Conservation (phyloP, 2,329 filamentous ascomycete genomes). For the Plenodomus biglobosus region DNA sequence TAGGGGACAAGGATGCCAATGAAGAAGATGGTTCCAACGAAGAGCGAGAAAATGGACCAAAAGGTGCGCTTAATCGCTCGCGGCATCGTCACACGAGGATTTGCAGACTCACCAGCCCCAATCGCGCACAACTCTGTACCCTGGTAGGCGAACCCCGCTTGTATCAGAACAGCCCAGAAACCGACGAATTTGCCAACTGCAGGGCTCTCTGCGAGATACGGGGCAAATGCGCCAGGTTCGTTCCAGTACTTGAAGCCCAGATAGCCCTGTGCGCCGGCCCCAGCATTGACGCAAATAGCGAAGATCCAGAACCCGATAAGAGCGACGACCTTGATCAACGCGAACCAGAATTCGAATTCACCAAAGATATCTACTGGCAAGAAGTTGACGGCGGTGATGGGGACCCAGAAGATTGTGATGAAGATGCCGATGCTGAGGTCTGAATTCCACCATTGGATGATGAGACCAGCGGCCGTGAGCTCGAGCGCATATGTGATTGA, state of each 20-base stretch:
- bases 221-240: slow-evolving; percentile 67
- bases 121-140: slow-evolving; percentile 77
- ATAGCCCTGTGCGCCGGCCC: slow-evolving; percentile 66
- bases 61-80: slow-evolving; percentile 73
- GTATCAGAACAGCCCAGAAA: slow-evolving; percentile 69
- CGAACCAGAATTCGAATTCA: slow-evolving; percentile 78
- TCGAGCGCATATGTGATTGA: slow-evolving; percentile 72
- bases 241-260: slow-evolving; percentile 74
- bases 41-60: slow-evolving; percentile 72
- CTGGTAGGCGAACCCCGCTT: slow-evolving; percentile 70
- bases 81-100: slow-evolving; percentile 72
- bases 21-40: slow-evolving; percentile 63
- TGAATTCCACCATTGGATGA: slow-evolving; percentile 73
- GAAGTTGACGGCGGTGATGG: slow-evolving; percentile 70
- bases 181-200: slow-evolving; percentile 64
- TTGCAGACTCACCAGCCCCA: slow-evolving; percentile 73
- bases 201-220: slow-evolving; percentile 61
- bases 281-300: slow-evolving; percentile 72
- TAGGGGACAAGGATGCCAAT: slow-evolving; percentile 69
- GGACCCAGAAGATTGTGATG: slow-evolving; percentile 70
- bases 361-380: slow-evolving; percentile 72
- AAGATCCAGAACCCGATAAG: slow-evolving; percentile 77
- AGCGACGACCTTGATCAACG: slow-evolving; percentile 74
- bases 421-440: slow-evolving; percentile 68
- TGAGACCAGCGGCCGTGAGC: slow-evolving; percentile 69